phyloP scores from a whole-genome alignment of 257 asterid species.

The Jacaranda mimosifolia region DNA sequence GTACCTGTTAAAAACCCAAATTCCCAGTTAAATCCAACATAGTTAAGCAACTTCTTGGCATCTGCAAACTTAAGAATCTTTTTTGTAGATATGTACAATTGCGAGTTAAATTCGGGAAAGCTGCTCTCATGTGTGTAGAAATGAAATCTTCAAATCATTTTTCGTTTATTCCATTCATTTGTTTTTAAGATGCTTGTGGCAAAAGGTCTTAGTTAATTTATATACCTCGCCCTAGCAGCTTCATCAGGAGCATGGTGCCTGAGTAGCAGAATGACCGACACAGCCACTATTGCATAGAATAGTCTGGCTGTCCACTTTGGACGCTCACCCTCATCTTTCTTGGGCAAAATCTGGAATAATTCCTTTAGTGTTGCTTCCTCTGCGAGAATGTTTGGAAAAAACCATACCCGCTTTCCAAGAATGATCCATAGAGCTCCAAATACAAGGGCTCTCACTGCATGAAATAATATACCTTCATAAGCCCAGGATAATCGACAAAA shows the following conservation, averaged over 20 bases:
- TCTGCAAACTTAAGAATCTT: no score
- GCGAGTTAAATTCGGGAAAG: no score
- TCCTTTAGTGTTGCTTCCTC: constrained; percentile 88
- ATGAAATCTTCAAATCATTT: background rate
- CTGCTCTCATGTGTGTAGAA: background rate
- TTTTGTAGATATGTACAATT: no score
- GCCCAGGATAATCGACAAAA: constrained; percentile 5
- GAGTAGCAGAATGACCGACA: constrained; percentile 56
- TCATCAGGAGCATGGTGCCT: constrained; percentile 91
- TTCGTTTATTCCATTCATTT: background rate
- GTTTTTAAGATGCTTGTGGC: background rate
- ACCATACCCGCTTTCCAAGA: constrained; percentile 77
- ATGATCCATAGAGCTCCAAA: constrained; percentile 71
- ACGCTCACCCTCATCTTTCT: constrained; percentile 73
- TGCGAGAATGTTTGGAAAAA: constrained; percentile 84
- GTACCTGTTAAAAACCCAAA: constrained; percentile 57
- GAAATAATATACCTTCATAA: constrained; percentile 22
- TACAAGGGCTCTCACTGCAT: constrained; percentile 69
- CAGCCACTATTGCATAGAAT: constrained; percentile 62
- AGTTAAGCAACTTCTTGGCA: background rate
- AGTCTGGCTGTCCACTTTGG: constrained; percentile 88
- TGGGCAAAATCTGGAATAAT: constrained; percentile 79
- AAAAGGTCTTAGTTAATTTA: background rate
- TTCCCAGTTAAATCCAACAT: constrained; percentile 1
- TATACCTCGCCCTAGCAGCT: constrained; percentile 86